phyloP scores from a whole-genome alignment of 192 early-diverging fungal genomes.

The Oehlia diaphana region DNA sequence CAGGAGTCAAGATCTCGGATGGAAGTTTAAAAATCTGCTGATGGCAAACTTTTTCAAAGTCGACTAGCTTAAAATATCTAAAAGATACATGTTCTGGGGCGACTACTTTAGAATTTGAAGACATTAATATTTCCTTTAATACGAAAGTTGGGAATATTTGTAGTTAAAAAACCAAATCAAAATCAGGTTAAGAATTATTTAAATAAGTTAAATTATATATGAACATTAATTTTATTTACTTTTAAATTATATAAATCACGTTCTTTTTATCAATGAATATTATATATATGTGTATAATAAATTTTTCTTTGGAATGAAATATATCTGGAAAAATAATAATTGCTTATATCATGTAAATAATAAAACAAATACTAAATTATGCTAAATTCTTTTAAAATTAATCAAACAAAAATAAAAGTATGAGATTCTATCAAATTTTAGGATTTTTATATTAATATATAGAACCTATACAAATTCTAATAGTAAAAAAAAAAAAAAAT shows the following conservation, averaged over 20 bases:
- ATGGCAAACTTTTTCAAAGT: not conserved
- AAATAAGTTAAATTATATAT: not conserved
- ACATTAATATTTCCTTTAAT: not conserved
- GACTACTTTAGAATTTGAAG: not conserved
- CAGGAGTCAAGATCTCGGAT: not conserved
- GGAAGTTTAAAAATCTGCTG: not conserved
- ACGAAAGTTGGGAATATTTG: no score
- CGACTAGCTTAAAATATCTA: not conserved
- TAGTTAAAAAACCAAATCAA: no score
- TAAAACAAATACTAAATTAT: not conserved
- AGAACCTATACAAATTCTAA: not conserved
- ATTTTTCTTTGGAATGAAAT: not conserved
- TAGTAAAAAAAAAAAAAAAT: not conserved
- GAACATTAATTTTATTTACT: not conserved
- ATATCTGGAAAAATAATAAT: not conserved
- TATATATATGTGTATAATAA: not conserved
- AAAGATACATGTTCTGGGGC: not conserved
- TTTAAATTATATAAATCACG: not conserved
- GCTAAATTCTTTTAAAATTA: not conserved
- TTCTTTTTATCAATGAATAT: not conserved
- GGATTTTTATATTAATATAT: constrained; percentile 1
- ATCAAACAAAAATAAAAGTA: not conserved
- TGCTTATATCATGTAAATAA: not conserved
- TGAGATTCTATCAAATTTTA: not conserved
- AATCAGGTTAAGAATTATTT: not conserved